These are phyloP conservation scores for Mucor velutinosus DNA, from an alignment of 371 early-diverging fungal species.

Conservation along the genomic window DNA sequence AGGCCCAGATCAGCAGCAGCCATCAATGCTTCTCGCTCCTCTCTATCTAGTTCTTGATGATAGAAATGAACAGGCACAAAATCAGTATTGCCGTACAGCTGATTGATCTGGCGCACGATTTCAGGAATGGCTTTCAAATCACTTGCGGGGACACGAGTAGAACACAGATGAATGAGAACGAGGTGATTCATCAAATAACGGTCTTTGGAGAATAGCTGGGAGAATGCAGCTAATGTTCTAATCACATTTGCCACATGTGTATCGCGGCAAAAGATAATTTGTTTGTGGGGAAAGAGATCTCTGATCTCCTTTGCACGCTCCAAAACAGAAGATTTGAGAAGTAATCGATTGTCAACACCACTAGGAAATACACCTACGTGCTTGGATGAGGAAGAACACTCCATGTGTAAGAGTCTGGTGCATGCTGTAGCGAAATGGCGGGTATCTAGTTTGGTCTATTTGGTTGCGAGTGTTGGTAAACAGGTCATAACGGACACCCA, in stretches of 20 bases:
- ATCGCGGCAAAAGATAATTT: slow-evolving; percentile 23
- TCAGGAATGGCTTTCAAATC: slow-evolving; percentile 21
- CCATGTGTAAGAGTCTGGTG: no score
- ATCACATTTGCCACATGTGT: slow-evolving; percentile 9
- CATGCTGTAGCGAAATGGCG: neutral
- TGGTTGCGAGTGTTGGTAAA: no score
- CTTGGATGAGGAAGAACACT: neutral
- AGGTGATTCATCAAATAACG: slow-evolving; percentile 6
- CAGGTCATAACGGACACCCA: no score
- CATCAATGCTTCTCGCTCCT: slow-evolving; percentile 22
- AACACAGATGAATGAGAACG: slow-evolving; percentile 14
- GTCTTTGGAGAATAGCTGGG: neutral
- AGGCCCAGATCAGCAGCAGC: slow-evolving; percentile 22
- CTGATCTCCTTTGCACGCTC: slow-evolving; percentile 5
- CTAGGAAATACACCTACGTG: neutral
- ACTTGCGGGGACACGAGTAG: neutral
- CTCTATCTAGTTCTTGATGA: slow-evolving; percentile 24
- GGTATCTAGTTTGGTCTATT: neutral
- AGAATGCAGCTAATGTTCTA: slow-evolving; percentile 17
- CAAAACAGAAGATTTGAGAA: neutral
- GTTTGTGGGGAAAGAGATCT: slow-evolving; percentile 15
- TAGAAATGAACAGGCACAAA: slow-evolving; percentile 31
- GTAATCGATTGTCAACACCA: neutral
- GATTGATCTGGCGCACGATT: slow-evolving; percentile 30
- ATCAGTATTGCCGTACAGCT: slow-evolving; percentile 21